Evolutionary conservation across 768 basidiomycete genomes (phyloP).

Genomic region (Hericium erinaceus): DNA sequence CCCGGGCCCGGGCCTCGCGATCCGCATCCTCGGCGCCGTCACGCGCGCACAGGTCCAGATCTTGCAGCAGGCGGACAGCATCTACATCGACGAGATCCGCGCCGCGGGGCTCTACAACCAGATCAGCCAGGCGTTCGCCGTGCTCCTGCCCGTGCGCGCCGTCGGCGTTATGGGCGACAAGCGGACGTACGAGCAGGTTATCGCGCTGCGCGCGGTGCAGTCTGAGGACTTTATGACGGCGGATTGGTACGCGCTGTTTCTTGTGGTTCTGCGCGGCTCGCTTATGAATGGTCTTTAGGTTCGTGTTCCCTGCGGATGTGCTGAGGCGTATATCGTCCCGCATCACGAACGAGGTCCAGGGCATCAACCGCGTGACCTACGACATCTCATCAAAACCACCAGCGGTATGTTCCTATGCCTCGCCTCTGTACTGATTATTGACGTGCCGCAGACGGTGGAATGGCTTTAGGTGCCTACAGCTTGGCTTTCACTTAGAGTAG

Average conservation of each 20-base stretch:
- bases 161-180: constrained; percentile 98
- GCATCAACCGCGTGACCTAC: constrained; percentile 93
- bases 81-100: constrained; percentile 97
- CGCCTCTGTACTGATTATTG: constrained; percentile 4
- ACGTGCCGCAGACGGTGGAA: constrained; percentile 21
- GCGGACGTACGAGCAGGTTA: constrained; percentile 97
- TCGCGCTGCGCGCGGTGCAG: constrained; percentile 89
- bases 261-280: not conserved
- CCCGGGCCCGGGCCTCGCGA: constrained; percentile 96
- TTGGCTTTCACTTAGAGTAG: not conserved
- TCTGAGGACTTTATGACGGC: constrained; percentile 99
- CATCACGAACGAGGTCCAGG: constrained; percentile 95
- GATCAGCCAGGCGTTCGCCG: constrained; percentile 95
- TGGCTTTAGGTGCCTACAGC: constrained; percentile 17
- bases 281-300: constrained; percentile 46
- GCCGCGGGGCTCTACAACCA: constrained; percentile 86
- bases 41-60: constrained; percentile 89
- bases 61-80: constrained; percentile 84
- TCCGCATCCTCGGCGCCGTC: constrained; percentile 94
- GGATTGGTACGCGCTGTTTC: constrained; percentile 66
- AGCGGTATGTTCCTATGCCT: constrained; percentile 44
- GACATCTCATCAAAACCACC: constrained; percentile 98
- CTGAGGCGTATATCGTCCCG: constrained; percentile 87
- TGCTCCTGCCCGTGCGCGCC: constrained; percentile 89
- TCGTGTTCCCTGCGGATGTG: constrained; percentile 89